Percentiles rank a stretch among this genome's conserved stretches.
Evolutionary conservation across 768 basidiomycete species (phyloP).

Genomic region (Trametes sanguinea): DNA sequence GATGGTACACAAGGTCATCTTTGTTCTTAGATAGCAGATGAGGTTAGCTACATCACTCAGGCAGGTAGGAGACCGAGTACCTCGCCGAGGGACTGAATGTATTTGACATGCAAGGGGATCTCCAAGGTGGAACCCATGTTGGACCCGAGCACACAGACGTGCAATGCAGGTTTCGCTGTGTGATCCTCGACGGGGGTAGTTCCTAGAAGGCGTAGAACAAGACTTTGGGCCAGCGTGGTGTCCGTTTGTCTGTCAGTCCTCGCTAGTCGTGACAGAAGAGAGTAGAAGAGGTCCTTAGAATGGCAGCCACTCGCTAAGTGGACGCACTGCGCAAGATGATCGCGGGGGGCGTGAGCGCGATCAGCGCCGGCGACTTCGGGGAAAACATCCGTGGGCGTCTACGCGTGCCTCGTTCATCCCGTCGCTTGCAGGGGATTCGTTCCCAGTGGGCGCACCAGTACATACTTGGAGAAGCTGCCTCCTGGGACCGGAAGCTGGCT

Average conservation of each 20-base stretch:
- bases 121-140: slow-evolving; percentile 15
- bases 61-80: slow-evolving; percentile 28
- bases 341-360: background rate
- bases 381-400: background rate
- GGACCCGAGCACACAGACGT: background rate
- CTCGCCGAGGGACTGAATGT: slow-evolving; percentile 54
- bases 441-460: background rate
- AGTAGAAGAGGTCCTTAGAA: too few relatives aligned
- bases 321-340: too few relatives aligned
- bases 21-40: slow-evolving; percentile 52
- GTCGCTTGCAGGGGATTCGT: background rate
- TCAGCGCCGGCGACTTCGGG: background rate
- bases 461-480: slow-evolving; percentile 1
- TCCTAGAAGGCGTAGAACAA: too few relatives aligned
- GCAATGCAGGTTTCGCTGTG: background rate
- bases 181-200: too few relatives aligned
- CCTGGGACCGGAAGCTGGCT: background rate
- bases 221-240: too few relatives aligned
- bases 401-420: background rate
- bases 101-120: slow-evolving; percentile 43
- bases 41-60: slow-evolving; percentile 1
- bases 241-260: too few relatives aligned
- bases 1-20: slow-evolving; percentile 84
- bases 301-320: too few relatives aligned
- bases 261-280: too few relatives aligned